These are phyloP conservation scores for Salicornia ramosissima DNA, from an alignment of 148 eudicot genomes.

Conservation along the genomic window DNA sequence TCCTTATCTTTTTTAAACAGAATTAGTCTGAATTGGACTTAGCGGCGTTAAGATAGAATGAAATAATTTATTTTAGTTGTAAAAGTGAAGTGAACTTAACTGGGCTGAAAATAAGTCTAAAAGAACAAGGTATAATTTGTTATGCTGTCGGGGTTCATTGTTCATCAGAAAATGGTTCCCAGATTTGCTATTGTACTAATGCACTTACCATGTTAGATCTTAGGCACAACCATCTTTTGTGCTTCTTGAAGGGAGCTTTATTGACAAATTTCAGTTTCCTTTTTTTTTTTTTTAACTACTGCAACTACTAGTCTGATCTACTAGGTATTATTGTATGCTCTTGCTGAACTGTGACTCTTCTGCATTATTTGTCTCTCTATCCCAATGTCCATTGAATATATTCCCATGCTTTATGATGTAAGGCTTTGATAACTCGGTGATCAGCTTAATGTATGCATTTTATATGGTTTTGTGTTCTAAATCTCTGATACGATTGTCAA, in stretches of 20 bases:
- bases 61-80: no score
- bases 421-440: not conserved
- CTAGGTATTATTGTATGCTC: not conserved
- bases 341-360: not conserved
- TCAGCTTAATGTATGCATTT: not conserved
- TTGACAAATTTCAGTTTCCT: no score
- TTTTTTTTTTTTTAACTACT: no score
- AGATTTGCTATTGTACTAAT: no score
- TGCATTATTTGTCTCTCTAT: not conserved
- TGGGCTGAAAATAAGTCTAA: no score
- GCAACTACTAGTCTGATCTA: no score
- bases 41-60: no score
- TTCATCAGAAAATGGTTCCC: not conserved
- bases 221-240: not conserved
- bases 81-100: no score
- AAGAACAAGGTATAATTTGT: no score
- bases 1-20: no score
- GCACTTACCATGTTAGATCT: not conserved
- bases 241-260: no score
- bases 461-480: not conserved
- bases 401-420: not conserved
- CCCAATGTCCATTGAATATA: not conserved
- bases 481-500: constrained; percentile 3
- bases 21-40: no score
- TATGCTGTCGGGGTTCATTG: not conserved